A percentile compares a stretch with the other conserved stretches of the same genome.
Evolutionary conservation across 2,329 filamentous ascomycete genomes (phyloP).

Genomic region (Paecilomyces variotii): DNA sequence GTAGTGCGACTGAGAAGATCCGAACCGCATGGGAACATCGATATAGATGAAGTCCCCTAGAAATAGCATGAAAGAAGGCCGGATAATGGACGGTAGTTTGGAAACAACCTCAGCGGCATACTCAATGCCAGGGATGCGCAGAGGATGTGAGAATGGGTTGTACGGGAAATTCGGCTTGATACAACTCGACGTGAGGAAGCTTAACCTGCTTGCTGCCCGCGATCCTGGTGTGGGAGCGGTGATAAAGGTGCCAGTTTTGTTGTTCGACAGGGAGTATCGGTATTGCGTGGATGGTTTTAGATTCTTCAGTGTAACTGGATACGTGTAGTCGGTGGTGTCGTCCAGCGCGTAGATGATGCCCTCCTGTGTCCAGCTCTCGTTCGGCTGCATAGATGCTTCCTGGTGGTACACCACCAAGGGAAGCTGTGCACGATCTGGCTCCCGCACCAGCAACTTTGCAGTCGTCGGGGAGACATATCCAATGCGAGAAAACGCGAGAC

Average conservation of each 20-base stretch:
- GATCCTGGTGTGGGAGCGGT: conserved; percentile 65
- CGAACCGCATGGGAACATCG: conserved; percentile 77
- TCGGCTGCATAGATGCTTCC: conserved; percentile 22
- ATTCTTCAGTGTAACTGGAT: conserved; percentile 57
- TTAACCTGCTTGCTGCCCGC: conserved; percentile 62
- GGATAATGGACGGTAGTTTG: conserved; percentile 50
- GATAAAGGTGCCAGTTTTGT: conserved; percentile 73
- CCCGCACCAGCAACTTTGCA: conserved; percentile 75
- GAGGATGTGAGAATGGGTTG: conserved; percentile 69
- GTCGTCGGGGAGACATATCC: conserved; percentile 77
- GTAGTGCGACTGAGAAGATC: conserved; percentile 65
- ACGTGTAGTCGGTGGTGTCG: conserved; percentile 76
- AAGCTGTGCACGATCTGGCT: conserved; percentile 67
- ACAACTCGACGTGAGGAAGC: conserved; percentile 87
- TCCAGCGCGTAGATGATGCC: conserved; percentile 59
- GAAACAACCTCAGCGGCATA: conserved; percentile 67
- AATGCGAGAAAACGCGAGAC: conserved; percentile 77
- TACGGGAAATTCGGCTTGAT: conserved; percentile 90
- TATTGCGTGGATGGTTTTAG: conserved; percentile 67
- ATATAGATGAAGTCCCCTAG: conserved; percentile 43
- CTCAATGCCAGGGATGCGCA: conserved; percentile 72
- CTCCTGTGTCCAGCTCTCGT: conserved; percentile 53
- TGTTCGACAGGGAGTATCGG: conserved; percentile 79
- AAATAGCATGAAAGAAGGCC: conserved; percentile 53
- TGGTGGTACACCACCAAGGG: conserved; percentile 64